Conservation (phyloP, 306 rosid genomes). For the Luffa acutangula region DNA sequence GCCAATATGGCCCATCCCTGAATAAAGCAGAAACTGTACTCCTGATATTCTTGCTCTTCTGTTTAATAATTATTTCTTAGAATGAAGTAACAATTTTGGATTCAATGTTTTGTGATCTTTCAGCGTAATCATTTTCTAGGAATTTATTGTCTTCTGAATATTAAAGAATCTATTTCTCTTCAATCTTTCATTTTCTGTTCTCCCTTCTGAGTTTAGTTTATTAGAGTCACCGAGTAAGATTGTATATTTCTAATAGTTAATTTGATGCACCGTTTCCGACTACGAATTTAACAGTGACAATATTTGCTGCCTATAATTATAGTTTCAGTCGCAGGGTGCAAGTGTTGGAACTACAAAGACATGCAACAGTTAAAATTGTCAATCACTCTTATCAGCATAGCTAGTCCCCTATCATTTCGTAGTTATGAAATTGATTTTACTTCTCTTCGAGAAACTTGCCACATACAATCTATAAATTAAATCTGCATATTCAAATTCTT, state of each 20-base stretch:
- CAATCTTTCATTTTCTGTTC: background rate
- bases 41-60: background rate
- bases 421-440: background rate
- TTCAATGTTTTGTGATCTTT: background rate
- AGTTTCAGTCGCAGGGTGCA: background rate
- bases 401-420: background rate
- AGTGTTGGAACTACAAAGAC: background rate
- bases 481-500: background rate
- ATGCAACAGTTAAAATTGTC: background rate
- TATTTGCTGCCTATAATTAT: background rate
- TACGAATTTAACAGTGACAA: background rate
- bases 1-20: constrained; percentile 1
- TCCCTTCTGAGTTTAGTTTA: background rate
- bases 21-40: background rate
- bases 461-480: background rate
- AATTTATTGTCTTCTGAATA: background rate
- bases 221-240: background rate
- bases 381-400: background rate
- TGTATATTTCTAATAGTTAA: background rate
- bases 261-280: background rate
- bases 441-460: background rate
- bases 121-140: background rate
- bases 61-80: background rate
- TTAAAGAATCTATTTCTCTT: background rate
- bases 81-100: background rate